Percentiles rank a stretch among this genome's conserved stretches.
Conservation (phyloP, 1,284 basidiomycete species). For the Spongiforma sp. region DNA sequence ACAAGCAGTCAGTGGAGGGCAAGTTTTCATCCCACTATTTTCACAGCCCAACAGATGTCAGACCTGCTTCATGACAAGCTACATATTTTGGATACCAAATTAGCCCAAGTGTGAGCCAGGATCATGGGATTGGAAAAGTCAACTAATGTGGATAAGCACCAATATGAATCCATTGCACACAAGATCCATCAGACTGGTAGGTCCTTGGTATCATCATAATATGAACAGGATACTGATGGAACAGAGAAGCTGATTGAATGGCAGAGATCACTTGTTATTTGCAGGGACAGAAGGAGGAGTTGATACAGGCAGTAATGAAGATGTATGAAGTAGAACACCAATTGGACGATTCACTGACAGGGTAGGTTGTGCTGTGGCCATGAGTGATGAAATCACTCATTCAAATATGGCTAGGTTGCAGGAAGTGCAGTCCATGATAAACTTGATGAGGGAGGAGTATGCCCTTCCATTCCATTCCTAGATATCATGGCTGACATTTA, state of each 20-base stretch:
- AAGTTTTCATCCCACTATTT: slow-evolving; percentile 21
- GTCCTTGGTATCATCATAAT: slow-evolving; percentile 12
- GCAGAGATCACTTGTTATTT: slow-evolving; percentile 28
- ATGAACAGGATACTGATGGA: slow-evolving; percentile 19
- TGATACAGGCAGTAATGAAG: slow-evolving; percentile 24
- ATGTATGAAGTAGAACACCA: slow-evolving; percentile 36
- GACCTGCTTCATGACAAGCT: slow-evolving; percentile 59
- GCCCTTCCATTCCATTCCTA: slow-evolving; percentile 25
- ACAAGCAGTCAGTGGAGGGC: slow-evolving; percentile 36
- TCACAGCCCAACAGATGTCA: slow-evolving; percentile 54
- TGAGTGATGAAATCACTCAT: slow-evolving; percentile 17
- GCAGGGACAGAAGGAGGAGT: slow-evolving; percentile 37
- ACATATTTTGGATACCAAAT: slow-evolving; percentile 46
- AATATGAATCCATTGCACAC: slow-evolving; percentile 29
- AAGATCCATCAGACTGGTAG: slow-evolving; percentile 37
- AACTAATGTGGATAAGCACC: slow-evolving; percentile 35
- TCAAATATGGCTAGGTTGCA: slow-evolving; percentile 25
- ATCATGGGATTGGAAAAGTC: slow-evolving; percentile 46
- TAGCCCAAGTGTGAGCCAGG: slow-evolving; percentile 47
- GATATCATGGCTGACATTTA: slow-evolving; percentile 19
- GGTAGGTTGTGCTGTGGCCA: slow-evolving; percentile 21
- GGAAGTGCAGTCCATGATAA: slow-evolving; percentile 32
- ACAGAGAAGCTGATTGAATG: slow-evolving; percentile 29
- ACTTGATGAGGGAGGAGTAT: slow-evolving; percentile 39
- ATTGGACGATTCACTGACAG: slow-evolving; percentile 23